Percentiles rank a stretch among this genome's conserved stretches.
Evolutionary conservation across 208 protist genomes (phyloP).

Genomic region (Crithidia sp.): DNA sequence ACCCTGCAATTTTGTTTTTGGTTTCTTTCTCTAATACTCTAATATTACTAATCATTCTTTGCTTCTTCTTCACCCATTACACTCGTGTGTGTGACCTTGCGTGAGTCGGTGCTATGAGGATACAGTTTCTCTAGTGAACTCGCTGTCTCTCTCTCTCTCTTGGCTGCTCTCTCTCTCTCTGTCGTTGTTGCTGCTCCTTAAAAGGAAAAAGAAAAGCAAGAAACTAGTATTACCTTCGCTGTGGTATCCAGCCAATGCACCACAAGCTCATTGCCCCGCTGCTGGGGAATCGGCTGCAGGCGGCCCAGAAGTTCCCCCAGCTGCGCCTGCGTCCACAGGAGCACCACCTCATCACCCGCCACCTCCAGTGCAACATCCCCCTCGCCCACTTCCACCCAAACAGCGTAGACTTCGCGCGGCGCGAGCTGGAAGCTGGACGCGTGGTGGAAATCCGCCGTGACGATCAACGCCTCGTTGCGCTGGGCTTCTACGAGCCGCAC

Average conservation of each 20-base stretch:
- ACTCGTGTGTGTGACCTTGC: too few relatives aligned
- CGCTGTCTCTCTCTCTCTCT: too few relatives aligned
- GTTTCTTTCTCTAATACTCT: too few relatives aligned
- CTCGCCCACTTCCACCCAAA: constrained; percentile 57
- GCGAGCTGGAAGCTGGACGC: constrained; percentile 58
- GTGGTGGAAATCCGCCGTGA: constrained; percentile 76
- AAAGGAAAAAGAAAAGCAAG: too few relatives aligned
- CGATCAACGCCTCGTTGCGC: constrained; percentile 58
- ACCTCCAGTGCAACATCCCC: constrained; percentile 55
- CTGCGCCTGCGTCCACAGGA: constrained; percentile 54
- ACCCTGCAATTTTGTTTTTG: too few relatives aligned
- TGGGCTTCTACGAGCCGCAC: constrained; percentile 84
- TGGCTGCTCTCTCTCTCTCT: too few relatives aligned
- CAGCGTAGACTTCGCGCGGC: constrained; percentile 57
- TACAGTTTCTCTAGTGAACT: too few relatives aligned
- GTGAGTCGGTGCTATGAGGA: too few relatives aligned
- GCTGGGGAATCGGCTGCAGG: constrained; percentile 47
- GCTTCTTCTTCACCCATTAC: too few relatives aligned
- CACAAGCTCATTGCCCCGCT: constrained; percentile 72
- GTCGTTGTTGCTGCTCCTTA: too few relatives aligned
- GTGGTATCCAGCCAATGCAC: constrained; percentile 46
- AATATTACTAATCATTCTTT: too few relatives aligned
- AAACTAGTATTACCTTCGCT: too few relatives aligned
- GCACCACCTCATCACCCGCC: constrained; percentile 49
- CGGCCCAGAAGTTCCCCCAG: constrained; percentile 83